These are phyloP conservation scores for Penicillium concentricum DNA, from an alignment of 2,329 filamentous ascomycete species.

Conservation along the genomic window DNA sequence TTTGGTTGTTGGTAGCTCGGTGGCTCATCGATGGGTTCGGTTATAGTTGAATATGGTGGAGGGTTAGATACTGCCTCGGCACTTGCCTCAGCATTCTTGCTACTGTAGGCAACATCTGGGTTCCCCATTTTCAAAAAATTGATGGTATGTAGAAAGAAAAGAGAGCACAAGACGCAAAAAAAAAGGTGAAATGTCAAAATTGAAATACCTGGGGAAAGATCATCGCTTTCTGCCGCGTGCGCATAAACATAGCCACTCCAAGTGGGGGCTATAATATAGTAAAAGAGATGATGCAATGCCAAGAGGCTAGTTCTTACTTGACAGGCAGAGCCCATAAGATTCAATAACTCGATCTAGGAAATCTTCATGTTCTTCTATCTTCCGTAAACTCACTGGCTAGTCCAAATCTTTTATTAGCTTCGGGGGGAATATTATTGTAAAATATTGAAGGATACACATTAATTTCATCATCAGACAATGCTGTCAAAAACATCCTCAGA, in stretches of 20 bases:
- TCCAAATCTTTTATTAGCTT: neutral
- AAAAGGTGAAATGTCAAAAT: neutral
- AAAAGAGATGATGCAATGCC: neutral
- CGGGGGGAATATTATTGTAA: neutral
- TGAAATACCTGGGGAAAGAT: neutral
- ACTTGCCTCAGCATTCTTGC: neutral
- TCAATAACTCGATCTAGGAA: neutral
- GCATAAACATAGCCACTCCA: neutral
- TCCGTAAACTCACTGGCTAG: neutral
- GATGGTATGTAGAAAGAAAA: neutral
- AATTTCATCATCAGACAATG: neutral
- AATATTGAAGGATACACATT: neutral
- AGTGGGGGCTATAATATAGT: neutral
- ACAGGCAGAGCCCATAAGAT: neutral
- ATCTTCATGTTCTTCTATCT: neutral
- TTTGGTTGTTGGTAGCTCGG: neutral
- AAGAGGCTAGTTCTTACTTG: neutral
- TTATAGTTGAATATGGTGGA: neutral
- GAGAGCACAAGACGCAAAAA: too few species aligned
- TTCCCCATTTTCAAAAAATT: neutral
- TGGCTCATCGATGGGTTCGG: neutral
- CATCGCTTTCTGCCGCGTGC: neutral
- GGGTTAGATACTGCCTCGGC: neutral
- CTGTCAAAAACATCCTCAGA: neutral
- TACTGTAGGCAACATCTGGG: neutral